Conservation (phyloP, 176 grass and related monocot genomes). For the Echinochloa phyllopogon region DNA sequence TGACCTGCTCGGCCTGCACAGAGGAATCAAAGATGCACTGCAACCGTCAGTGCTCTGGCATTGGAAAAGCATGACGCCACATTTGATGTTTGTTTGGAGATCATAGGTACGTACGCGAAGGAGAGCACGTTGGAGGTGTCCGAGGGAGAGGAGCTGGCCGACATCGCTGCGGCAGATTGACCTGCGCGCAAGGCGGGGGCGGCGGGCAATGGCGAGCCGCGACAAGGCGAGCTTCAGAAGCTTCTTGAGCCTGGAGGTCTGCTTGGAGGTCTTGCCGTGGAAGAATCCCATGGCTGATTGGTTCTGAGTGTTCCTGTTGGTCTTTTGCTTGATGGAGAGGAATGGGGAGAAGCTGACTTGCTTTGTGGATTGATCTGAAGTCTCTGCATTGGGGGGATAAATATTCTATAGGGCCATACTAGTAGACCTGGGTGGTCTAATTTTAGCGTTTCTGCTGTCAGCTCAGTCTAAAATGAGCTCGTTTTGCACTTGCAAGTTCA, state of each 20-base stretch:
- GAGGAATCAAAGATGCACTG: not conserved
- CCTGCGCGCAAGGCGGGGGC: constrained; percentile 38
- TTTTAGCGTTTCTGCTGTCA: constrained; percentile 6
- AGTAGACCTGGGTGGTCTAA: not conserved
- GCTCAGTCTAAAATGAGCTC: not conserved
- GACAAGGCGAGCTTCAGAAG: constrained; percentile 39
- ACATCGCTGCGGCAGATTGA: constrained; percentile 44
- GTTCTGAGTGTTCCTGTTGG: not conserved
- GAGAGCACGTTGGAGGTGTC: constrained; percentile 48
- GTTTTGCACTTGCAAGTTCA: not conserved
- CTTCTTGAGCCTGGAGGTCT: constrained; percentile 45
- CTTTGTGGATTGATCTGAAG: constrained; percentile 1
- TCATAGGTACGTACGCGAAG: constrained; percentile 2
- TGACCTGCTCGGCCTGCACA: constrained; percentile 46
- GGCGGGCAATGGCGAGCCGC: constrained; percentile 28
- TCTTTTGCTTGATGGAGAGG: constrained; percentile 1
- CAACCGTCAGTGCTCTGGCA: not conserved
- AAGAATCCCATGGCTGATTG: constrained; percentile 42
- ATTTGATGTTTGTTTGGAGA: not conserved
- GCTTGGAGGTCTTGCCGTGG: constrained; percentile 43
- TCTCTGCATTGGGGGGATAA: not conserved
- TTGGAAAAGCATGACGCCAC: not conserved
- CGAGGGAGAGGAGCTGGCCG: constrained; percentile 50
- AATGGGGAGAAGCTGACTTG: constrained; percentile 5
- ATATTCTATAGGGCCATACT: not conserved